Percentiles rank a stretch among this genome's conserved stretches.
Conservation (phyloP, 148 eudicot species). For the Chenopodium album region DNA sequence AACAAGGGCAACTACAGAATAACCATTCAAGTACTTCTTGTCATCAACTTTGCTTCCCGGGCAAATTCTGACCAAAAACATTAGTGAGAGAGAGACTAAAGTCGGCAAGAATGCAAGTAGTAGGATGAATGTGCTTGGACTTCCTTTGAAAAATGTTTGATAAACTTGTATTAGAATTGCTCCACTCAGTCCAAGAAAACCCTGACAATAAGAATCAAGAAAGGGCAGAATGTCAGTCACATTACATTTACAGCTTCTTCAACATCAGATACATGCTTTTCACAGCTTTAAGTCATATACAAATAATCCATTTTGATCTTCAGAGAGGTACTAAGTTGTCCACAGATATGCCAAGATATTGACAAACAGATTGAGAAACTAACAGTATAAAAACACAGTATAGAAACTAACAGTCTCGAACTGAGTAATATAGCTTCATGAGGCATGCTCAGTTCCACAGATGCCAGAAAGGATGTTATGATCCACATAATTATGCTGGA, state of each 20-base stretch:
- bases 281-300: background rate
- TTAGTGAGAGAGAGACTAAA: slow-evolving; percentile 46
- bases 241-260: too few species aligned
- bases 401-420: background rate
- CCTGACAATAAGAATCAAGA: slow-evolving; percentile 41
- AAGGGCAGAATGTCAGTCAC: background rate
- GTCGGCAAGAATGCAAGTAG: slow-evolving; percentile 81
- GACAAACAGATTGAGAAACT: background rate
- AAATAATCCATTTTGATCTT: background rate
- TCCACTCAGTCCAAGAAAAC: slow-evolving; percentile 91
- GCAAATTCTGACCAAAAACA: slow-evolving; percentile 58
- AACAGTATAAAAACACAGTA: background rate
- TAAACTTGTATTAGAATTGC: slow-evolving; percentile 80
- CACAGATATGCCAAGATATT: background rate
- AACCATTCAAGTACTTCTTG: slow-evolving; percentile 61
- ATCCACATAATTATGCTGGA: background rate
- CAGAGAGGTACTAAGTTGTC: background rate
- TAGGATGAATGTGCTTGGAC: slow-evolving; percentile 60
- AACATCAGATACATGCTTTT: background rate
- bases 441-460: background rate
- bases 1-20: slow-evolving; percentile 56
- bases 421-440: background rate
- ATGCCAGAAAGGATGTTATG: background rate
- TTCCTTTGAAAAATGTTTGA: slow-evolving; percentile 51
- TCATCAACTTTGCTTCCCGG: slow-evolving; percentile 42